Percentiles rank a stretch among this genome's conserved stretches.
Conservation (phyloP, 495 filamentous ascomycete genomes). For the Terfezia claveryi region DNA sequence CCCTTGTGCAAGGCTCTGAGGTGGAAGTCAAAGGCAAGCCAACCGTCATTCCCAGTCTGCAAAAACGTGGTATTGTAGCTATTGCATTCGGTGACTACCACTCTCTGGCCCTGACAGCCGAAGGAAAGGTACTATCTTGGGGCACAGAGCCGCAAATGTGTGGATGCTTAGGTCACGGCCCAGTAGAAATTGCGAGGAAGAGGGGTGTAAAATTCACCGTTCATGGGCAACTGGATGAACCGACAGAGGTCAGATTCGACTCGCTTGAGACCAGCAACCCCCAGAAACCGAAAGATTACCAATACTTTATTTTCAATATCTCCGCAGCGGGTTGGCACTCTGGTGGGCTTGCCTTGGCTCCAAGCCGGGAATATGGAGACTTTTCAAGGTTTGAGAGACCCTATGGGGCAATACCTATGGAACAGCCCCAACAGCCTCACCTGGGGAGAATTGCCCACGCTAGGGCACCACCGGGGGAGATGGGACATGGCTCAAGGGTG, state of each 20-base stretch:
- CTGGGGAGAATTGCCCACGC: too few species aligned
- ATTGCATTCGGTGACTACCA: slow-evolving; percentile 18
- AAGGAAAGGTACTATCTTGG: slow-evolving; percentile 16
- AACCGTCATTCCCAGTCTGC: slow-evolving; percentile 3
- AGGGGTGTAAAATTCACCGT: slow-evolving; percentile 5
- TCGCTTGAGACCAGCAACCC: slow-evolving; percentile 6
- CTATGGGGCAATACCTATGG: too few species aligned
- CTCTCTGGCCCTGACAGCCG: slow-evolving; percentile 12
- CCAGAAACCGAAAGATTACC: not conserved
- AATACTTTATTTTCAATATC: slow-evolving; percentile 11
- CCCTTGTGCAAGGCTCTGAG: not conserved
- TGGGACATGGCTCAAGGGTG: too few species aligned
- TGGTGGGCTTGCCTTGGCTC: slow-evolving; percentile 9
- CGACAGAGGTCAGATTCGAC: slow-evolving; percentile 11
- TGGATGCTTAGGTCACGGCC: slow-evolving; percentile 13
- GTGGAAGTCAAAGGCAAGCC: slow-evolving; percentile 4
- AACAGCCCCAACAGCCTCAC: too few species aligned
- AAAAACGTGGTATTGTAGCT: slow-evolving; percentile 8
- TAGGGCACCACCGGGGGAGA: too few species aligned
- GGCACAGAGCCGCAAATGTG: slow-evolving; percentile 11
- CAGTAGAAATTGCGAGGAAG: not conserved
- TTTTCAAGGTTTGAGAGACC: too few species aligned
- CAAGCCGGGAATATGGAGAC: not conserved
- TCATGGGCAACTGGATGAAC: slow-evolving; percentile 4
- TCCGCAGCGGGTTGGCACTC: slow-evolving; percentile 18